Conservation (phyloP, 1,284 basidiomycete species). For the Pisolithus thermaeus region DNA sequence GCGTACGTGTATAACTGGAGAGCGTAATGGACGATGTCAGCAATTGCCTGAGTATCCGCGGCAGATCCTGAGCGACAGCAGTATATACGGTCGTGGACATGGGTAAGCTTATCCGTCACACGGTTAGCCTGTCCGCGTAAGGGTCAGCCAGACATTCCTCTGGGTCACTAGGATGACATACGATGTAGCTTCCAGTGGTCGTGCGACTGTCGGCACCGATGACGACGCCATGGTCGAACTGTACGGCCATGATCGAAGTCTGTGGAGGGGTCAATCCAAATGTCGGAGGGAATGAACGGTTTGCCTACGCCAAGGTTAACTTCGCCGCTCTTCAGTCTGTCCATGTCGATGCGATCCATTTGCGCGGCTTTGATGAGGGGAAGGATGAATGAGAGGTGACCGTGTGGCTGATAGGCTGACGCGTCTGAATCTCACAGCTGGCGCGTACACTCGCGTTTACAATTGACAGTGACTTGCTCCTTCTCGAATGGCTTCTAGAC, state of each 20-base stretch:
- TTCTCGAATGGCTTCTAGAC: slow-evolving; percentile 42
- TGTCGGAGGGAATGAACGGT: not conserved
- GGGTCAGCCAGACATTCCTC: not conserved
- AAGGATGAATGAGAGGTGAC: slow-evolving; percentile 16
- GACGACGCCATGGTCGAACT: slow-evolving; percentile 92
- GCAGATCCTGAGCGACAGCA: slow-evolving; percentile 98
- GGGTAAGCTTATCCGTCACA: slow-evolving; percentile 97
- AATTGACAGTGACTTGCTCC: slow-evolving; percentile 4
- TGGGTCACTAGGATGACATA: slow-evolving; percentile 32
- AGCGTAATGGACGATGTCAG: slow-evolving; percentile 87
- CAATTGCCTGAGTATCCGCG: slow-evolving; percentile 96
- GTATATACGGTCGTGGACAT: slow-evolving; percentile 97
- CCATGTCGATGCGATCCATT: slow-evolving; percentile 71
- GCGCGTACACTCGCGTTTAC: slow-evolving; percentile 20
- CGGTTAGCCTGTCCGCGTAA: slow-evolving; percentile 72
- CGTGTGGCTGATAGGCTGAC: slow-evolving; percentile 41
- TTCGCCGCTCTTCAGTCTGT: slow-evolving; percentile 84
- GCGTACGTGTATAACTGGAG: slow-evolving; percentile 76
- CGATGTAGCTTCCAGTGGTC: slow-evolving; percentile 95
- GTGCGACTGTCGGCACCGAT: slow-evolving; percentile 97
- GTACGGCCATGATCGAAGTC: slow-evolving; percentile 99
- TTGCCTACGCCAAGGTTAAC: slow-evolving; percentile 87
- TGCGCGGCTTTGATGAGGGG: slow-evolving; percentile 18
- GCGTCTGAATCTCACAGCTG: slow-evolving; percentile 41
- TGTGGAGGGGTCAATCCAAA: slow-evolving; percentile 27